A percentile compares a stretch with the other conserved stretches of the same genome.
phyloP scores from a whole-genome alignment of 768 basidiomycete genomes.

The Tulasnella calospora region DNA sequence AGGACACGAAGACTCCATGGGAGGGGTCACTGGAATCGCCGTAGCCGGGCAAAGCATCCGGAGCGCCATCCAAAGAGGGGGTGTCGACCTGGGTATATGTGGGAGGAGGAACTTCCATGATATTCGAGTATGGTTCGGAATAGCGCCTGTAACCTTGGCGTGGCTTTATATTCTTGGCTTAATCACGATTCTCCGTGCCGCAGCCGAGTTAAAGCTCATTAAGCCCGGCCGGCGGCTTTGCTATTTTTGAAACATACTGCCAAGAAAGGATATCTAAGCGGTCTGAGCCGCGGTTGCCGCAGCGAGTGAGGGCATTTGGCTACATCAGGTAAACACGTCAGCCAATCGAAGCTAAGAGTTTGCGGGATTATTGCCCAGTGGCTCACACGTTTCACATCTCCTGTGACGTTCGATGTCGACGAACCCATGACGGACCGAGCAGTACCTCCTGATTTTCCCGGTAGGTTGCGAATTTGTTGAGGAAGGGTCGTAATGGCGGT shows the following conservation, averaged over 20 bases:
- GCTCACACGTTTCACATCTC: neutral
- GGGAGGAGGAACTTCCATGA: neutral
- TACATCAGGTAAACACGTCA: neutral
- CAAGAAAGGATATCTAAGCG: neutral
- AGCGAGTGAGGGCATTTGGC: neutral
- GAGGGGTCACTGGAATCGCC: neutral
- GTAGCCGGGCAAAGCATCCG: neutral
- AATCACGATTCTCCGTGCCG: neutral
- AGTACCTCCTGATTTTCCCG: too few species aligned
- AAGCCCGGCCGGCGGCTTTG: neutral
- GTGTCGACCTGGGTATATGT: neutral
- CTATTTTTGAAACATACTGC: neutral
- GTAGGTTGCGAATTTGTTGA: neutral
- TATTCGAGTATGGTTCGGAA: neutral
- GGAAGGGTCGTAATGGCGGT: neutral
- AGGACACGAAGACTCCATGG: neutral
- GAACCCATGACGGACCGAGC: too few species aligned
- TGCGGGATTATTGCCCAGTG: neutral
- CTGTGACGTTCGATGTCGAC: neutral
- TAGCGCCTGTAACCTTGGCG: neutral
- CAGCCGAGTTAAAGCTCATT: neutral
- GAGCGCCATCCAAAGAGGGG: neutral
- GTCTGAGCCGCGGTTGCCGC: neutral
- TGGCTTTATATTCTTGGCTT: neutral
- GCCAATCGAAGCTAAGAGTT: neutral